phyloP scores from a whole-genome alignment of 768 basidiomycete genomes.

The Auriscalpium orientale region DNA sequence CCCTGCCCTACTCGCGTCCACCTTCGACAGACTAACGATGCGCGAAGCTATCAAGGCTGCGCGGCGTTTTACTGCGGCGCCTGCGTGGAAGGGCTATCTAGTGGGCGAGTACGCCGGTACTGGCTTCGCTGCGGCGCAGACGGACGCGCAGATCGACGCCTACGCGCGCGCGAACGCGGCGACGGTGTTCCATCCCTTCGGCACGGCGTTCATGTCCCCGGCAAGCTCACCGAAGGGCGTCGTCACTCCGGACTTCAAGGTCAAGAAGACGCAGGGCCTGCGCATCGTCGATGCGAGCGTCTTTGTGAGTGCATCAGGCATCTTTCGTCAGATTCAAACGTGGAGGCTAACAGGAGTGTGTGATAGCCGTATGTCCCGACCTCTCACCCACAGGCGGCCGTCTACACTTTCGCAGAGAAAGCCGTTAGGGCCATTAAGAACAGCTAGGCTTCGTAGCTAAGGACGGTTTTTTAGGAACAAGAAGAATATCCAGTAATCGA shows the following conservation, averaged over 20 bases:
- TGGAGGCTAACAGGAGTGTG: background rate
- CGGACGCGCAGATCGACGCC: background rate
- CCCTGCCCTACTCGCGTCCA: background rate
- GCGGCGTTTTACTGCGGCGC: background rate
- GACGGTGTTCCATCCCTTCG: background rate
- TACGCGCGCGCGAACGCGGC: background rate
- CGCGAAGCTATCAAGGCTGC: background rate
- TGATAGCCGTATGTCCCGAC: background rate
- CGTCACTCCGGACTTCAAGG: background rate
- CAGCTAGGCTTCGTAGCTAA: too few relatives aligned
- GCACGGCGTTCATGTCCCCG: background rate
- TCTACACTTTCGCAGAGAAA: background rate
- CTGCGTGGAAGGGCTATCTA: background rate
- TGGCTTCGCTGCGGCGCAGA: background rate
- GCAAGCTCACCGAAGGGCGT: background rate
- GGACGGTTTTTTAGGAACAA: background rate
- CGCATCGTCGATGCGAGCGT: background rate
- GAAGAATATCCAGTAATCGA: background rate
- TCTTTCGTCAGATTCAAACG: background rate
- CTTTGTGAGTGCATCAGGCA: background rate
- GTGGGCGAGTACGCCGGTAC: background rate
- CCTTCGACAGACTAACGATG: background rate
- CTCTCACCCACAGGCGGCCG: background rate
- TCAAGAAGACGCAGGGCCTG: background rate
- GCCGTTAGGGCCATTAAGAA: background rate